These are phyloP conservation scores for Aureobasidium sp. DNA, from an alignment of 2,329 filamentous ascomycete species.

Conservation along the genomic window DNA sequence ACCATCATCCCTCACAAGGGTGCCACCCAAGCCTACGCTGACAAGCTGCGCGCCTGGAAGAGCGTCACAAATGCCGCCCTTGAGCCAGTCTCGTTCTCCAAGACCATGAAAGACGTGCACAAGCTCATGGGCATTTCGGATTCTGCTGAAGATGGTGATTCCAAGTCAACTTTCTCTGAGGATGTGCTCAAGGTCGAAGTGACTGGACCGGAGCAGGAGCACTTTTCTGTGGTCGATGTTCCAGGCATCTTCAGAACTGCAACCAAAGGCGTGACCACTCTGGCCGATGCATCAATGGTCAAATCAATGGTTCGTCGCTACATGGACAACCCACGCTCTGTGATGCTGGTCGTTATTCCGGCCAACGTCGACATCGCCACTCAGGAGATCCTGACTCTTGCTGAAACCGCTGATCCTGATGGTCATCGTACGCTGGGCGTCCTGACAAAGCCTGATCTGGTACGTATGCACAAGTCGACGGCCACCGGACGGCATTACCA, in stretches of 20 bases:
- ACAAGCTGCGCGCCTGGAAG: constrained; percentile 22
- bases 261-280: constrained; percentile 26
- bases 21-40: constrained; percentile 21
- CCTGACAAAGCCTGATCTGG: constrained; percentile 29
- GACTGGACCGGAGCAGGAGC: constrained; percentile 21
- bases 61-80: constrained; percentile 16
- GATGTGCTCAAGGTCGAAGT: constrained; percentile 24
- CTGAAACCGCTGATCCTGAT: constrained; percentile 26
- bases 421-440: constrained; percentile 29
- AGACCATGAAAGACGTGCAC: constrained; percentile 21
- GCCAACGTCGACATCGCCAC: constrained; percentile 38
- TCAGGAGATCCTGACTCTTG: constrained; percentile 37
- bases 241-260: constrained; percentile 27
- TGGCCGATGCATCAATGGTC: constrained; percentile 31
- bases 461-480: no score
- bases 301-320: constrained; percentile 31
- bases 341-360: constrained; percentile 37
- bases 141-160: background rate
- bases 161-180: constrained; percentile 20
- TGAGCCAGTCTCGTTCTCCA: constrained; percentile 16
- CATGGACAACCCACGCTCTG: constrained; percentile 31
- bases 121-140: constrained; percentile 15
- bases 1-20: constrained; percentile 22
- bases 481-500: no score
- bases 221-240: constrained; percentile 24